Evolutionary conservation across 2,329 filamentous ascomycete genomes (phyloP).

Genomic region (Trichoderma sp.): DNA sequence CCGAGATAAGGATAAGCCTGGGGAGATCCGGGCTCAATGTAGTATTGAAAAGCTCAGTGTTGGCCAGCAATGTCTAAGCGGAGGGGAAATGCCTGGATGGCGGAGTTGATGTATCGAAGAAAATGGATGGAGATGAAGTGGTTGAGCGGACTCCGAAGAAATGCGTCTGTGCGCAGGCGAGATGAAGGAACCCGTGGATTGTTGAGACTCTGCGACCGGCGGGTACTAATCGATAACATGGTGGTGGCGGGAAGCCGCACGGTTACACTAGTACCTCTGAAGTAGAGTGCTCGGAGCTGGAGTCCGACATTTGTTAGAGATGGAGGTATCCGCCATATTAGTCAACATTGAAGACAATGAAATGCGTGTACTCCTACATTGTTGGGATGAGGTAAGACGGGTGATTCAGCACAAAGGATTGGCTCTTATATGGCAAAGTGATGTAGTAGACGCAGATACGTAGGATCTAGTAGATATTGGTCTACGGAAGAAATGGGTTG

Average conservation of each 20-base stretch:
- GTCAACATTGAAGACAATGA: not conserved
- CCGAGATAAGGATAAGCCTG: not conserved
- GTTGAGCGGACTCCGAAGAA: conserved; percentile 6
- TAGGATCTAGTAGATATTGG: not conserved
- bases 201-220: not conserved
- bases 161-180: conserved; percentile 1
- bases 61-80: not conserved
- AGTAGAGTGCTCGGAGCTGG: not conserved
- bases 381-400: not conserved
- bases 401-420: not conserved
- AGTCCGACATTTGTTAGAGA: not conserved
- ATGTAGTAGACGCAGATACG: not conserved
- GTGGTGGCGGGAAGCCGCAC: not conserved
- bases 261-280: not conserved
- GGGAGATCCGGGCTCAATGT: not conserved
- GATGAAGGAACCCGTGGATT: not conserved
- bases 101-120: not conserved
- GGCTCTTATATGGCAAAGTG: not conserved
- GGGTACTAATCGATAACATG: not conserved
- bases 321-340: not conserved
- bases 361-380: not conserved
- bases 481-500: not conserved
- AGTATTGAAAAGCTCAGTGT: not conserved
- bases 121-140: not conserved
- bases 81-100: not conserved